Percentiles rank a stretch among this genome's conserved stretches.
These are phyloP conservation scores for Tothia fuscella DNA, from an alignment of 2,329 filamentous ascomycete species.

Conservation along the genomic window DNA sequence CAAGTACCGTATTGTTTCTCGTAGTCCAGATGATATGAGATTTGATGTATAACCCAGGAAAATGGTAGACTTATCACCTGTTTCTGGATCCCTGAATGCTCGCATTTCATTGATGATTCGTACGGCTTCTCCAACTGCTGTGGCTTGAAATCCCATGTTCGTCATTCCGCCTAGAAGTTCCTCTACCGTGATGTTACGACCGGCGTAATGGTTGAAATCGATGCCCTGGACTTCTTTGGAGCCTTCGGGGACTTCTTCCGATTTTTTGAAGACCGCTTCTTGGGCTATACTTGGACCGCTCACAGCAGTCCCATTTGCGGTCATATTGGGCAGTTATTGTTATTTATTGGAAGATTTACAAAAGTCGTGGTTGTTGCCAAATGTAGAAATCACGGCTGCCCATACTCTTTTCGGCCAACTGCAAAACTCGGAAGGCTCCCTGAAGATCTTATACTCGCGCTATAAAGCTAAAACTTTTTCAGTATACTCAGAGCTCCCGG, in stretches of 20 bases:
- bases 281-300: conserved; percentile 31
- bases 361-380: too few species aligned
- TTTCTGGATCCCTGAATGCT: conserved; percentile 69
- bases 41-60: conserved; percentile 98
- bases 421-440: too few species aligned
- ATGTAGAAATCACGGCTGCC: too few species aligned
- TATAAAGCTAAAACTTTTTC: too few species aligned
- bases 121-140: conserved; percentile 72
- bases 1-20: conserved; percentile 83
- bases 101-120: conserved; percentile 93
- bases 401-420: too few species aligned
- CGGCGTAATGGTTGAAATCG: conserved; percentile 75
- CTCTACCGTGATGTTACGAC: conserved; percentile 67
- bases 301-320: too few species aligned
- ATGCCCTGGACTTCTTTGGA: conserved; percentile 78
- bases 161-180: conserved; percentile 74
- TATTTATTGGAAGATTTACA: too few species aligned
- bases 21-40: conserved; percentile 87
- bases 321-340: too few species aligned
- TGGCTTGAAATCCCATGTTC: conserved; percentile 76
- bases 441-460: too few species aligned
- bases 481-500: too few species aligned
- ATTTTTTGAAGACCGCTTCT: conserved; percentile 74
- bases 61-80: conserved; percentile 71
- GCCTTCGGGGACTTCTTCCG: conserved; percentile 65